Evolutionary conservation across 305 asterid species (phyloP), one percentile per base, ranked within the genome.

Genomic region (Salvia sclarea): DNA sequence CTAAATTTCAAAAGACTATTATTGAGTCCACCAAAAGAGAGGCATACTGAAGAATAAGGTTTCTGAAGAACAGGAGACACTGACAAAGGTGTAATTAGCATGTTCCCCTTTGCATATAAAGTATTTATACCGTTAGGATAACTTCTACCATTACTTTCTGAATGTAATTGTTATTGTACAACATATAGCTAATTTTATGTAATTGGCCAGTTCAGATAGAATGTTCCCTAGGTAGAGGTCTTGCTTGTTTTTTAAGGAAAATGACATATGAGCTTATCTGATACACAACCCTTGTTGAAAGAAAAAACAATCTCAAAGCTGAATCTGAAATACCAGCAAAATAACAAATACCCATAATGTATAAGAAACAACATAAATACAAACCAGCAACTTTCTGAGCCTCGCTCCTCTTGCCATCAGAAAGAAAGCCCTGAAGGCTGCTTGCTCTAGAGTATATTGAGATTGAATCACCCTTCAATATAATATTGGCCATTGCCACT

Each of bases 361-460:
- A 28, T 58, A 66, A 61, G 62, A 67, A 79, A 66, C 47, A 18
- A 48, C 35, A 58, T 59, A 55, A 48, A 63, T 74, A 84, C 91
- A 5, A 76, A 92, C 99, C 99, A 49, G 99, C 95, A 56, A 89
- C 89, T 86, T 84, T 84, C 76, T 79, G 88, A 75, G 96, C 90
- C 65, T 87, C 98, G 4, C 77, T 86, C 82, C 75, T 94, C 88
- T 85, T 94, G 61, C 91, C 96, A 80, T 91, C 97, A 10, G 99
- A 85, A 59, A 94, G 95, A 78, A 91, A 86, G 62, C 99, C 99
- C 86, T 91, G 99, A 56, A 94, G 91, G 76, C 86, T 84, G 86
- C 99, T 94, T 45, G 91, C 97, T 78, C 99, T 89, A 22, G 99
- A 94, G 83, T 94, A 94, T 78, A 94, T 84, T 0, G 99, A 91